Evolutionary conservation across 352 stramenopile genomes (phyloP), one percentile per base, ranked within the genome.

Genomic region (Peronospora belbahrii): DNA sequence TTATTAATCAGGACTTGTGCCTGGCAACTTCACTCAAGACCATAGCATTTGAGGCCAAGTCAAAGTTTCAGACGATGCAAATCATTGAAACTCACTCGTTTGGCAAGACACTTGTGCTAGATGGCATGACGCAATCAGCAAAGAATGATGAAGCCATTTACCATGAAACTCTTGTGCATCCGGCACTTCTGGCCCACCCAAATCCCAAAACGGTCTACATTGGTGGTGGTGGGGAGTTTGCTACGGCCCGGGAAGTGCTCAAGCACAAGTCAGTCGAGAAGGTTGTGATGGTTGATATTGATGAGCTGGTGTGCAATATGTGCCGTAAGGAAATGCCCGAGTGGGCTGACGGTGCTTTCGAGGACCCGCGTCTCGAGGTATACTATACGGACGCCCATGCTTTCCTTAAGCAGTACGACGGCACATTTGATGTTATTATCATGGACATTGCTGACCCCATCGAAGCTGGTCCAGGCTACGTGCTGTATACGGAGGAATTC

Each of bases 281-380:
- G 52, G 73, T 92, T 35, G 88, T 98, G 39, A 98, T 98, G 92
- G 87, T 97, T 6, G 94, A 98, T 70, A 92, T 98, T 31, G 94
- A 98, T 60, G 70, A 93, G 50, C 59, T 86, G 13, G 90, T 97
- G 27, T 89, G 95, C 58, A 82, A 98, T 43, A 72, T 97, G 47
- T 97, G 85, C 68, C 87, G 81, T 51, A 80, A 97, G 52, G 77
- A 96, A 53, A 70, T 97, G 50, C 89, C 85, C n/a, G 85, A 97
- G 70, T 97, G 89, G 91, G 79, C 84, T 20, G 85, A 88, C 34
- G 83, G 88, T 20, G 73, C 67, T 28, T 90, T 95, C 20, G 81
- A 95, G 38, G 83, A 97, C 75, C 77, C 87, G 7, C 85, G 91
- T 40, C 67, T 97, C 13, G 77, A 97, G 32, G 70, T 97, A 48